Base-by-base conservation (phyloP, 768 basidiomycete genomes). In the Tylopilus plumbeoviolaceoides region DNA sequence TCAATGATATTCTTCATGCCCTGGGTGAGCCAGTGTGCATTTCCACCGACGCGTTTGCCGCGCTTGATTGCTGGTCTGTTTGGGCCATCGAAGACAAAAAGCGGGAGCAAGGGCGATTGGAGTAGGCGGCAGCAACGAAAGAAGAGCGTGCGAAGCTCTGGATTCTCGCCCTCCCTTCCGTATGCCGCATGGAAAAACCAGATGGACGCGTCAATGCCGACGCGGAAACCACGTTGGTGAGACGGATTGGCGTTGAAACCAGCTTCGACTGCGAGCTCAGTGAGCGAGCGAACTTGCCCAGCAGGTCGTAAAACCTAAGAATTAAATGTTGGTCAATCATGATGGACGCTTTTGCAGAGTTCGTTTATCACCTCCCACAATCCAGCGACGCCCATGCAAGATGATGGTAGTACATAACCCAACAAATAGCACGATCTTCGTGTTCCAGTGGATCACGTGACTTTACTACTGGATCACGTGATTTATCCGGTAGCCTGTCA, bases 1-100 rank as follows among this genome's bases (percentile, higher is more conserved):
- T 87, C 82, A 2, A 89, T 83, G 43, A 90, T 86, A 18, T 78
- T 76, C 68, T 89, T 87, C 84, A 88, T 88, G 3, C 85, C 86
- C 31, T 82, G 79, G 8, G 82, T 81, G 41, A 91, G 76, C 72
- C 83, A 85, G 60, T 85, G 80, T 42, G 67, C 73, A 7, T 79
- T 77, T 38, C 78, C 79, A 36, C 81, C 79, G 28, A 89, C 81
- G 36, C 79, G 78, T 70, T 89, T 89, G 2, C 85, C 85, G 33
- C 89, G 79, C 72, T 97, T 97, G 58, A 87, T 68, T 20, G 81
- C 79, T 4, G 93, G 93, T 55, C 94, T 80, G 55, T 84, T 80
- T 0, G 89, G 89, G 0, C 93, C 93, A 69, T 97, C 92, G 63
- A 95, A 97, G 5, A 95, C 89, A 66, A 95, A 95, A 12, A 97